Percentiles rank a stretch among this genome's conserved stretches.
Evolutionary conservation across 768 basidiomycete species (phyloP).

Genomic region (Erythrobasidium yunnanense): DNA sequence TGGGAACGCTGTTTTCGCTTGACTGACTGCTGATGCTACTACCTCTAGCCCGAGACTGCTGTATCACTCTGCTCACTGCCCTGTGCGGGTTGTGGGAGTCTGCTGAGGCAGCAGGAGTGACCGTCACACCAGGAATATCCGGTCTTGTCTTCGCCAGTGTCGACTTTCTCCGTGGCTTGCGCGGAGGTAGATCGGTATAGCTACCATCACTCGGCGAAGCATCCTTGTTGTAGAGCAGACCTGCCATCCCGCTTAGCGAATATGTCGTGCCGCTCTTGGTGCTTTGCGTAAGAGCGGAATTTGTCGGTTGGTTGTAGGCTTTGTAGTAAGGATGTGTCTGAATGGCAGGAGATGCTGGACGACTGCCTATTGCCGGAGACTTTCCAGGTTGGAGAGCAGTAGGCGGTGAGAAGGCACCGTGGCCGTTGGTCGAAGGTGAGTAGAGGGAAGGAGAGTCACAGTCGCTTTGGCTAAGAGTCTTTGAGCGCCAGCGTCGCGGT

Average conservation of each 20-base stretch:
- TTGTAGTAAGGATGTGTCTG: background rate
- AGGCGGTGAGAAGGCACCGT: background rate
- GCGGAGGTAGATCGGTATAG: background rate
- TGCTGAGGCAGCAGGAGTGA: background rate
- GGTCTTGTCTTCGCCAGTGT: conserved; percentile 3
- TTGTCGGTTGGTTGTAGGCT: background rate
- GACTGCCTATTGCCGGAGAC: conserved; percentile 5
- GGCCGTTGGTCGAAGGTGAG: conserved; percentile 4
- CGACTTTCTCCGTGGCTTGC: conserved; percentile 19
- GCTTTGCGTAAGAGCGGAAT: background rate
- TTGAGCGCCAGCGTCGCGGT: background rate
- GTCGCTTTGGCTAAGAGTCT: background rate
- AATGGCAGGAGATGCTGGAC: background rate
- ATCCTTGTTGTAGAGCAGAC: conserved; percentile 1
- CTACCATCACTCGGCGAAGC: background rate
- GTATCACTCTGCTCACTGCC: background rate
- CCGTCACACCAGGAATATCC: background rate
- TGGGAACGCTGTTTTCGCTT: background rate
- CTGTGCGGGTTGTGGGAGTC: background rate
- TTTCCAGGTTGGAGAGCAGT: background rate
- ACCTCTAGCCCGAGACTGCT: background rate
- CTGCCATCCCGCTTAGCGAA: conserved; percentile 15
- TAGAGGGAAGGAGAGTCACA: conserved; percentile 9
- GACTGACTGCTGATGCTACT: background rate
- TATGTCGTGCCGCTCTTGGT: conserved; percentile 22